Evolutionary conservation across 2,329 filamentous ascomycete genomes (phyloP).

Genomic region (Penicillium sp.): DNA sequence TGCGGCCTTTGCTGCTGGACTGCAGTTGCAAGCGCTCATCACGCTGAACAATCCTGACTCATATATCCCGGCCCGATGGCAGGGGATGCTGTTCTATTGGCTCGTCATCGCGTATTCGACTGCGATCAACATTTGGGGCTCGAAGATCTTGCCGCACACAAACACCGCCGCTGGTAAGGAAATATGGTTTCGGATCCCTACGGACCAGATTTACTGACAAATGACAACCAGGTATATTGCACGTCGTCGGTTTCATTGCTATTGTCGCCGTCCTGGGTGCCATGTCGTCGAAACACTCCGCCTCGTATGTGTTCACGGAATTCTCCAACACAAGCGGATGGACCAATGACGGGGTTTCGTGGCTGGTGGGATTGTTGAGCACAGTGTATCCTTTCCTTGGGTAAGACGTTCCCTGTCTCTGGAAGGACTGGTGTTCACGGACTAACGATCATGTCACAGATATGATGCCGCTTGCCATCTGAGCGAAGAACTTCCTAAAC

Average conservation of each 20-base stretch:
- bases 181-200: not conserved
- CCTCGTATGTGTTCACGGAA: slow-evolving; percentile 19
- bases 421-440: not conserved
- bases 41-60: slow-evolving; percentile 41
- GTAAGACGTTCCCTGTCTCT: not conserved
- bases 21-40: slow-evolving; percentile 49
- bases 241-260: slow-evolving; percentile 19
- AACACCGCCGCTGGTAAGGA: slow-evolving; percentile 20
- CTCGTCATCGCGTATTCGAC: slow-evolving; percentile 31
- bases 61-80: slow-evolving; percentile 43
- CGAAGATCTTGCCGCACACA: slow-evolving; percentile 28
- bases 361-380: slow-evolving; percentile 23
- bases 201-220: not conserved
- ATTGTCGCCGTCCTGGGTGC: slow-evolving; percentile 18
- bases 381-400: slow-evolving; percentile 25
- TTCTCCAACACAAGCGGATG: slow-evolving; percentile 26
- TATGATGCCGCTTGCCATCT: slow-evolving; percentile 49
- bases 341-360: slow-evolving; percentile 22
- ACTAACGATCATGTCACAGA: slow-evolving; percentile 6
- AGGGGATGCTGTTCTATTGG: slow-evolving; percentile 53
- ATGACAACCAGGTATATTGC: slow-evolving; percentile 13
- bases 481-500: slow-evolving; percentile 37
- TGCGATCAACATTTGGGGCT: slow-evolving; percentile 47
- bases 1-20: slow-evolving; percentile 50
- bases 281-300: slow-evolving; percentile 21